Evolutionary conservation across 2,329 filamentous ascomycete genomes (phyloP).

Genomic region (Paraconiothyrium sp.): DNA sequence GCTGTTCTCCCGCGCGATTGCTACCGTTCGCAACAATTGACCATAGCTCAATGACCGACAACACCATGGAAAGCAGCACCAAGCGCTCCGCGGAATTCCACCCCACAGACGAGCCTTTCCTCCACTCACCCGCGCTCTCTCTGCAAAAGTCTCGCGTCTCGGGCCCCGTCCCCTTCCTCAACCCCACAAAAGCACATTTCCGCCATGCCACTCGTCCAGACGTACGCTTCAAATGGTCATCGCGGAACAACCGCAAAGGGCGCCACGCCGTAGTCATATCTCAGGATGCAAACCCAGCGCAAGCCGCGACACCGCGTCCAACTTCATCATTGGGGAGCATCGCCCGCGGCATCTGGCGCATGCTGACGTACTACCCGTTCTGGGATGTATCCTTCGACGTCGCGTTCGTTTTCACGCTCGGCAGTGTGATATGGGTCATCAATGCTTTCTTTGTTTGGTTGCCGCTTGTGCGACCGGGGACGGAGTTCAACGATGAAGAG

Average conservation of each 20-base stretch:
- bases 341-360: conserved; percentile 1
- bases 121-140: neutral
- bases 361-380: conserved; percentile 60
- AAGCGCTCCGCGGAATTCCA: neutral
- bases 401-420: conserved; percentile 63
- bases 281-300: neutral
- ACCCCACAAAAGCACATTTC: neutral
- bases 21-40: neutral
- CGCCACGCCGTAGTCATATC: neutral
- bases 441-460: conserved; percentile 73
- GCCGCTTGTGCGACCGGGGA: conserved; percentile 63
- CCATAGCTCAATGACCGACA: neutral
- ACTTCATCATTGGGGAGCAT: neutral
- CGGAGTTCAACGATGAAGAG: conserved; percentile 64
- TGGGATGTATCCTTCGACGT: conserved; percentile 68
- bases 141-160: neutral
- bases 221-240: neutral
- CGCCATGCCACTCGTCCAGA: neutral
- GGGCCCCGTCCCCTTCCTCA: neutral
- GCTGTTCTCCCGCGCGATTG: neutral
- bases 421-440: conserved; percentile 55
- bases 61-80: neutral
- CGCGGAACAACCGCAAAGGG: neutral
- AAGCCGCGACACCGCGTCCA: neutral
- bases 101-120: neutral